Conservation (phyloP, 352 stramenopile genomes). For the Phytophthora kernoviae region DNA sequence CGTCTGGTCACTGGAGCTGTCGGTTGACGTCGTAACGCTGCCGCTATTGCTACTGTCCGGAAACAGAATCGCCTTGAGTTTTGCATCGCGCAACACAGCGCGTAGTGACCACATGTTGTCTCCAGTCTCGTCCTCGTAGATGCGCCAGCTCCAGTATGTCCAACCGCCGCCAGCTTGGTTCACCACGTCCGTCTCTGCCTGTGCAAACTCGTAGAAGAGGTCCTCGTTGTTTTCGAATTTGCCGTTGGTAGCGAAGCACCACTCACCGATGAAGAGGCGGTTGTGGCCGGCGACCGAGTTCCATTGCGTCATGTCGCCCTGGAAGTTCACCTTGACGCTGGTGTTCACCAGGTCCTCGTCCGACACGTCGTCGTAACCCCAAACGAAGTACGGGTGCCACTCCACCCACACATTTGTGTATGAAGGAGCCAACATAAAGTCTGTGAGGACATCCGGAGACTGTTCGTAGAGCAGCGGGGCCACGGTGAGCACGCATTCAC, state of each 20-base stretch:
- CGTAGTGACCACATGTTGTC: conserved; percentile 73
- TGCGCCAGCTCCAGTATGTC: conserved; percentile 78
- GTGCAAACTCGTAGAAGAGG: conserved; percentile 55
- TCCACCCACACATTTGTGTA: conserved; percentile 84
- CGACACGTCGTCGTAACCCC: conserved; percentile 68
- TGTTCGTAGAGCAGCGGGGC: conserved; percentile 61
- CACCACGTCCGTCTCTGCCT: conserved; percentile 53
- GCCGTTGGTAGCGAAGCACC: conserved; percentile 60
- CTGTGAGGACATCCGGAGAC: conserved; percentile 44
- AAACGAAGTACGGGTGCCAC: conserved; percentile 86
- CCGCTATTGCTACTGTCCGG: conserved; percentile 19
- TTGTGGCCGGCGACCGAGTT: conserved; percentile 42
- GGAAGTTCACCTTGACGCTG: conserved; percentile 51
- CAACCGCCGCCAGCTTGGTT: conserved; percentile 63
- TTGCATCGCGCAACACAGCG: conserved; percentile 55
- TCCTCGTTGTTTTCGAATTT: conserved; percentile 56
- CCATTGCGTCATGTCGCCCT: conserved; percentile 42
- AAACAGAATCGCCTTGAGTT: conserved; percentile 36
- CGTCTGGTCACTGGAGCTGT: conserved; percentile 9
- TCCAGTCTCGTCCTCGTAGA: conserved; percentile 63
- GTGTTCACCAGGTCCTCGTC: conserved; percentile 55
- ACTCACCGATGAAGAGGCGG: conserved; percentile 66
- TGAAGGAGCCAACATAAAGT: conserved; percentile 50
- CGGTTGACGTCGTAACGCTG: conserved; percentile 4
- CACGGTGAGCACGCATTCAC: conserved; percentile 71